Percentiles rank a stretch among this genome's conserved stretches.
Evolutionary conservation across 2,329 filamentous ascomycete genomes (phyloP).

Genomic region (Tricladium varicosporioides): DNA sequence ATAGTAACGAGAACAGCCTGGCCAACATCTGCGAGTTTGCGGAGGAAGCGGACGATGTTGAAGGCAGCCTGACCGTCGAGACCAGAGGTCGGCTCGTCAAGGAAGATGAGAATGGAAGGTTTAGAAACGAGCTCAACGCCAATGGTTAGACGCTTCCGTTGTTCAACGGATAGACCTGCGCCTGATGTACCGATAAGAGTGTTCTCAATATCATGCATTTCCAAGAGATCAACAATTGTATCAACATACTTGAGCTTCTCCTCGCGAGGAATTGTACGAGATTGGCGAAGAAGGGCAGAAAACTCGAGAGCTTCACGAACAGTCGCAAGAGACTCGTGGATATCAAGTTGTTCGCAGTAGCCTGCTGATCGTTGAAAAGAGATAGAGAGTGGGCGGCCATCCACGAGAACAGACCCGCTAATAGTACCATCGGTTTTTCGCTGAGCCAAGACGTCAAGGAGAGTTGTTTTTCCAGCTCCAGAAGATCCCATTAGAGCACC

Average conservation of each 20-base stretch:
- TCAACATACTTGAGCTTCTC: slow-evolving; percentile 88
- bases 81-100: slow-evolving; percentile 60
- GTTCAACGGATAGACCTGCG: slow-evolving; percentile 59
- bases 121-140: slow-evolving; percentile 58
- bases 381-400: slow-evolving; percentile 65
- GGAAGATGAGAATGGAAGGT: slow-evolving; percentile 57
- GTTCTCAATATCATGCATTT: slow-evolving; percentile 66
- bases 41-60: slow-evolving; percentile 60
- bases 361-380: slow-evolving; percentile 76
- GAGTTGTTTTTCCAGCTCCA: slow-evolving; percentile 61
- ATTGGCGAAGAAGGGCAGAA: slow-evolving; percentile 84
- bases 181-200: slow-evolving; percentile 64
- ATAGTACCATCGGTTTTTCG: slow-evolving; percentile 84
- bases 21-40: slow-evolving; percentile 55
- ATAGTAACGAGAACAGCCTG: slow-evolving; percentile 55
- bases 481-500: slow-evolving; percentile 58
- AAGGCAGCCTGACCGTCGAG: slow-evolving; percentile 64
- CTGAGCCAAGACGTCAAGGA: slow-evolving; percentile 56
- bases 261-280: slow-evolving; percentile 62
- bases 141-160: slow-evolving; percentile 61
- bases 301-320: slow-evolving; percentile 88
- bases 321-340: slow-evolving; percentile 75
- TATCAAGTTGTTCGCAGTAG: slow-evolving; percentile 89
- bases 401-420: slow-evolving; percentile 73
- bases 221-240: slow-evolving; percentile 64